Percentiles rank a stretch among this genome's conserved stretches.
Conservation (phyloP, 2,329 filamentous ascomycete species). For the Nemania sp. region DNA sequence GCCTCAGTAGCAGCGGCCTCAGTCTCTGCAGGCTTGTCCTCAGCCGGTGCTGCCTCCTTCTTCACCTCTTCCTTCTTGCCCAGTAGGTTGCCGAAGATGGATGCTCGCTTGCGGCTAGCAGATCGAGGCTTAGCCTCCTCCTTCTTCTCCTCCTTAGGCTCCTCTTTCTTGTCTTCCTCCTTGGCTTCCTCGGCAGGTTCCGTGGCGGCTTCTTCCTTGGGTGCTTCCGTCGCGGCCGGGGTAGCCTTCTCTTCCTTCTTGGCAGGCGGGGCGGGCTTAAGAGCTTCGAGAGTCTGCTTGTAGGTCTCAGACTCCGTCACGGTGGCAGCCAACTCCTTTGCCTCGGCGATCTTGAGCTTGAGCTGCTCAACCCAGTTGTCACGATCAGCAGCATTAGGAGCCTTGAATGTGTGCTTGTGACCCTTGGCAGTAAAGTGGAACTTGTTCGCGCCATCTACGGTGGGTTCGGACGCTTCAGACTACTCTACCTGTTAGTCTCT, state of each 20-base stretch:
- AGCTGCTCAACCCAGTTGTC: slow-evolving; percentile 90
- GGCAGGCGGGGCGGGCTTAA: slow-evolving; percentile 53
- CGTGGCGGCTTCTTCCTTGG: slow-evolving; percentile 38
- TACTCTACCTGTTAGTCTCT: slow-evolving; percentile 45
- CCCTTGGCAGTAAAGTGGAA: slow-evolving; percentile 85
- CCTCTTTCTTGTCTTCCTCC: slow-evolving; percentile 55
- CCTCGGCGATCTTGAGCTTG: slow-evolving; percentile 81
- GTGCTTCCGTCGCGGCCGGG: slow-evolving; percentile 40
- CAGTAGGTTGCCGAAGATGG: slow-evolving; percentile 63
- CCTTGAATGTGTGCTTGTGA: slow-evolving; percentile 95
- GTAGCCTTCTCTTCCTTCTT: slow-evolving; percentile 53
- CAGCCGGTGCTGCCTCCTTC: slow-evolving; percentile 40
- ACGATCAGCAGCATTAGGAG: slow-evolving; percentile 72
- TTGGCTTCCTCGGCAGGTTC: slow-evolving; percentile 41
- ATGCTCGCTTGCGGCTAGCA: slow-evolving; percentile 67
- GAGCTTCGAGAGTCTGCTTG: slow-evolving; percentile 80
- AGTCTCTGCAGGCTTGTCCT: slow-evolving; percentile 46
- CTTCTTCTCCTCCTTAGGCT: slow-evolving; percentile 52
- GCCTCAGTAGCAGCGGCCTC: slow-evolving; percentile 38
- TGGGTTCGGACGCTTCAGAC: slow-evolving; percentile 70
- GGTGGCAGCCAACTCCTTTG: slow-evolving; percentile 76
- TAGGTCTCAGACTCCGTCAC: slow-evolving; percentile 82
- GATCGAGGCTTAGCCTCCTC: slow-evolving; percentile 66
- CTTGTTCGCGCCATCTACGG: slow-evolving; percentile 75
- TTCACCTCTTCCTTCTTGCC: slow-evolving; percentile 59